Conservation (phyloP, 2,329 filamentous ascomycete genomes). For the Cercospora nicotianae region DNA sequence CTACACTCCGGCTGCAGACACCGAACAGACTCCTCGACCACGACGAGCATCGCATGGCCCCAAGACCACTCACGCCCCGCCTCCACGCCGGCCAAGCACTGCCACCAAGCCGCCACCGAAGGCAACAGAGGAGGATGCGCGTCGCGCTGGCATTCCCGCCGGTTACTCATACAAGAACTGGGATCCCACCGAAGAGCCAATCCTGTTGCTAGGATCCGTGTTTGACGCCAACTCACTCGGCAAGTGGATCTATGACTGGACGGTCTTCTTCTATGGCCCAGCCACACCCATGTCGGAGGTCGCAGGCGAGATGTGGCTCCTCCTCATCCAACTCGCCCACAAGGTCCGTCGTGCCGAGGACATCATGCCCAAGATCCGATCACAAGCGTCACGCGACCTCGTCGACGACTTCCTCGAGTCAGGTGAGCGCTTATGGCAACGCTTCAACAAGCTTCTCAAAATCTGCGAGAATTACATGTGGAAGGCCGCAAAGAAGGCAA, state of each 20-base stretch:
- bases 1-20: constrained; percentile 43
- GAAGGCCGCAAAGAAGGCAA: constrained; percentile 75
- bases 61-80: constrained; percentile 55
- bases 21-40: constrained; percentile 35
- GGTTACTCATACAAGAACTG: constrained; percentile 98
- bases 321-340: constrained; percentile 88
- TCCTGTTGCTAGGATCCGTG: constrained; percentile 89
- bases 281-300: constrained; percentile 83
- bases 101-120: constrained; percentile 43
- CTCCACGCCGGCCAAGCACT: constrained; percentile 45
- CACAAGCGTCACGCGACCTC: constrained; percentile 71
- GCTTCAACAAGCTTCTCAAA: constrained; percentile 83
- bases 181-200: constrained; percentile 92
- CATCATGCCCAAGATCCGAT: constrained; percentile 69
- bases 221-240: constrained; percentile 97
- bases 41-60: constrained; percentile 50
- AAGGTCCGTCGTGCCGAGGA: constrained; percentile 92
- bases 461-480: constrained; percentile 94
- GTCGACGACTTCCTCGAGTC: constrained; percentile 88
- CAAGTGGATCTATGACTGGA: constrained; percentile 99
- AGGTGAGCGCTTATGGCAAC: constrained; percentile 81
- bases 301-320: constrained; percentile 91
- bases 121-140: constrained; percentile 66
- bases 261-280: constrained; percentile 82
- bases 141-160: constrained; percentile 68